Base-by-base conservation (phyloP, 176 grass and related monocot species). In the Zea luxurians region DNA sequence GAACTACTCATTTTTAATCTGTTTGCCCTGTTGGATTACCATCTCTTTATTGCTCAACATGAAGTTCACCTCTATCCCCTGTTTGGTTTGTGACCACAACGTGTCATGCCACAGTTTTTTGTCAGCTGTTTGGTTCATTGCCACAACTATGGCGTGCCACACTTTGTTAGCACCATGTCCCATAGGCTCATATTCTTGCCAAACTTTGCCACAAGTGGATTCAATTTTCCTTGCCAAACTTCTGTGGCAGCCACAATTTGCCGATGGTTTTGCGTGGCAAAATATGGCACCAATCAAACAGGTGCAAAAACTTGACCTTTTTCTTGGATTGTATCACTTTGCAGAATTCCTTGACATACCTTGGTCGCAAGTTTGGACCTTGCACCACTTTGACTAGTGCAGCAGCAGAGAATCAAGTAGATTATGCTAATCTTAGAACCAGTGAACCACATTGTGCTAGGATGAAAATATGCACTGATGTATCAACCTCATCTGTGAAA, bases 321-420 rank as follows among this genome's bases (percentile, higher is more conserved):
- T 76, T n/a, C 13, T 7, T 6, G 1, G 16, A 59, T 38, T 48
- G 37, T 55, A 37, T 73, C 48, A 73, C 16, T 46, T 45, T 12
- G 8, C 38, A 71, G 41, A 77, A 63, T 46, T 60, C 18, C 36
- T 41, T 48, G 35, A 40, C 44, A 54, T 54, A 48, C 47, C 13
- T 78, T 73, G 27, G 13, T 74, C 66, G 0, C n/a, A 57, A n/a
- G 13, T 79, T 79, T 43, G 61, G 17, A 49, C n/a, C 45, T 17
- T 27, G 35, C 35, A 10, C 17, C 16, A 42, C 16, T 62, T 38
- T 4, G 6, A 1, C 13, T 48, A 68, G 37, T 67, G 37, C 46
- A 55, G 27, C 7, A 5, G 8, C 20, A 0, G 11, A 64, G 59
- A 43, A 82, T 73, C 2, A 61, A 64, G 15, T 54, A 43, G 0